Evolutionary conservation across 2,329 filamentous ascomycete genomes (phyloP).

Genomic region (Ophiostoma sp.): DNA sequence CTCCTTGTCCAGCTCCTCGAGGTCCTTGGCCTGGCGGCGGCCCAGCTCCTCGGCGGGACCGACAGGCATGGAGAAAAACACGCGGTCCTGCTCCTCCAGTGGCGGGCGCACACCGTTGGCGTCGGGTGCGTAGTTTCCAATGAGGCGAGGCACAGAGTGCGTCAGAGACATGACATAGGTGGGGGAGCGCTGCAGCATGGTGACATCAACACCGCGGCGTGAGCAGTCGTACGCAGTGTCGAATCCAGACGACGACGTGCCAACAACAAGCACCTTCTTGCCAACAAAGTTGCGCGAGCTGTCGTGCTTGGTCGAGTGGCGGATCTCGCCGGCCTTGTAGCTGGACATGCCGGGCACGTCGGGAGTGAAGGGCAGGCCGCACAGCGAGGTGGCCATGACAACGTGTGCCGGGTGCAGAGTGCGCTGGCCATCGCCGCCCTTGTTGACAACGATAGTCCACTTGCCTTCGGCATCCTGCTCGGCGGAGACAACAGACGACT

Average conservation of each 20-base stretch:
- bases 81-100: not conserved
- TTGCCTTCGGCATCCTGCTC: constrained; percentile 39
- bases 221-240: constrained; percentile 68
- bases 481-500: constrained; percentile 27
- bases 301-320: constrained; percentile 21
- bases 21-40: constrained; percentile 18
- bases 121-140: constrained; percentile 11
- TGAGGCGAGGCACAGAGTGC: constrained; percentile 18
- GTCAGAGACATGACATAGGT: constrained; percentile 57
- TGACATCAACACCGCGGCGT: constrained; percentile 59
- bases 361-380: constrained; percentile 18
- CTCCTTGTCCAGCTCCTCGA: constrained; percentile 18
- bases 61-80: constrained; percentile 10
- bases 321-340: constrained; percentile 13
- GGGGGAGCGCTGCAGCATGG: constrained; percentile 76
- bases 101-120: not conserved
- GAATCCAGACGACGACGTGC: constrained; percentile 73
- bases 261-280: constrained; percentile 68
- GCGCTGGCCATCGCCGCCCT: constrained; percentile 18
- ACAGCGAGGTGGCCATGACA: constrained; percentile 22
- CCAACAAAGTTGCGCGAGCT: constrained; percentile 29
- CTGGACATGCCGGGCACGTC: constrained; percentile 17
- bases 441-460: constrained; percentile 48
- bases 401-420: constrained; percentile 21
- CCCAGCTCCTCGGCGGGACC: constrained; percentile 21